Percentiles rank a stretch among this genome's conserved stretches.
Evolutionary conservation across 1,139 yeast genomes (phyloP).

Genomic region (Lodderomyces pseudojiufengensis): DNA sequence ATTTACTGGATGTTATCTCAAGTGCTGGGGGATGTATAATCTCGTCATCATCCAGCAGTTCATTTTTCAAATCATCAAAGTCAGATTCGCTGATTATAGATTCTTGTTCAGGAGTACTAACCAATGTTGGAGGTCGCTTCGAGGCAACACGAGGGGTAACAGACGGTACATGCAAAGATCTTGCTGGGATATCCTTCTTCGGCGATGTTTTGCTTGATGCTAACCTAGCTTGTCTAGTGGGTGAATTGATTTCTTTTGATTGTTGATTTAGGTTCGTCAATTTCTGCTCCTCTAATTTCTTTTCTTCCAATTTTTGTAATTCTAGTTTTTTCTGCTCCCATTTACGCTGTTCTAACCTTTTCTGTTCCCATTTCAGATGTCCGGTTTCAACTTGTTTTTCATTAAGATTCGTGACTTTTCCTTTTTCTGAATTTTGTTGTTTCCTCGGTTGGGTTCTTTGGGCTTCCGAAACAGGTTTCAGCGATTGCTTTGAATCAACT

Average conservation of each 20-base stretch:
- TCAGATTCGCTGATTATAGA: slow-evolving; percentile 35
- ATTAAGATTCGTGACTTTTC: not conserved
- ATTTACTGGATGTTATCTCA: not conserved
- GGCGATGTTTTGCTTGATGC: slow-evolving; percentile 1
- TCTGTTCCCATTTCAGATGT: too few species aligned
- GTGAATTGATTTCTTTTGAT: slow-evolving; percentile 6
- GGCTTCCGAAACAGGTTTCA: too few species aligned
- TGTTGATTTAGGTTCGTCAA: slow-evolving; percentile 2
- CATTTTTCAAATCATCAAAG: slow-evolving; percentile 33
- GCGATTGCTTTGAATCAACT: not conserved
- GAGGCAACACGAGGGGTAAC: slow-evolving; percentile 4
- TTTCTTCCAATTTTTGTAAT: too few species aligned
- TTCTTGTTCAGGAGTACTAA: slow-evolving; percentile 16
- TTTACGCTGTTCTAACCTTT: too few species aligned
- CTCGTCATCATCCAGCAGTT: slow-evolving; percentile 13
- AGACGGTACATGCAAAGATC: slow-evolving; percentile 5
- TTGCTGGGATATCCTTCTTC: not conserved
- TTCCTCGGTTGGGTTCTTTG: not conserved
- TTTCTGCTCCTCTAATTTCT: not conserved
- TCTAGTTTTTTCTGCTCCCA: too few species aligned
- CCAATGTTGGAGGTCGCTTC: slow-evolving; percentile 17
- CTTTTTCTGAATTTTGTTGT: not conserved
- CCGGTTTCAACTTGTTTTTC: too few species aligned
- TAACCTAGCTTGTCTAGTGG: not conserved
- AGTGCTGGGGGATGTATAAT: slow-evolving; percentile 10